phyloP scores from a whole-genome alignment of 2,329 filamentous ascomycete genomes.

The Epichloe glyceriae region DNA sequence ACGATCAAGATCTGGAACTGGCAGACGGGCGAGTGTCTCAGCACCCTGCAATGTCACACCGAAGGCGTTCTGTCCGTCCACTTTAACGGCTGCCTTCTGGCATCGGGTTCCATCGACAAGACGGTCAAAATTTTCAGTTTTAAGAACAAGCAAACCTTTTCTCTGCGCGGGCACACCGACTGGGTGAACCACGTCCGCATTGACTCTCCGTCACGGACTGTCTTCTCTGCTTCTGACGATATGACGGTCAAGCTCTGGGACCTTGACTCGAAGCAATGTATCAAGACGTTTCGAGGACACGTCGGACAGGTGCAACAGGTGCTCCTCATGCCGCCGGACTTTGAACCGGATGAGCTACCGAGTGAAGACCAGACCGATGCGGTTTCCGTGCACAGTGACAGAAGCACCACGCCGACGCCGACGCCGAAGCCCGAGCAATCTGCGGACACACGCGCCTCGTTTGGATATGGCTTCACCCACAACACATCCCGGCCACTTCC shows the following conservation, averaged over 20 bases:
- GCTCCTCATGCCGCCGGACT: constrained; percentile 69
- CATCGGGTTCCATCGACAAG: constrained; percentile 79
- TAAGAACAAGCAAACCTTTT: constrained; percentile 65
- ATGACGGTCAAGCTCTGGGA: constrained; percentile 89
- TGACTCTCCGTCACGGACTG: constrained; percentile 66
- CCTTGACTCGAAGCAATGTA: constrained; percentile 67
- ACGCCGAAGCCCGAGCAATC: constrained; percentile 16
- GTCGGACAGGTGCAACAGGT: constrained; percentile 94
- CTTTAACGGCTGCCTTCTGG: constrained; percentile 72
- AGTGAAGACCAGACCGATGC: constrained; percentile 41
- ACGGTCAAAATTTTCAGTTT: constrained; percentile 92
- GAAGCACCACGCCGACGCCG: constrained; percentile 28
- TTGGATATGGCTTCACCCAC: constrained; percentile 49
- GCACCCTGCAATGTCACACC: constrained; percentile 65
- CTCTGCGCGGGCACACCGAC: constrained; percentile 72
- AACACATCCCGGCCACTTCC: constrained; percentile 55
- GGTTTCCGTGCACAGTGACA: constrained; percentile 34
- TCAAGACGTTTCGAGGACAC: constrained; percentile 71
- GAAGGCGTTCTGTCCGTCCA: constrained; percentile 79
- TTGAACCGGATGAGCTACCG: constrained; percentile 64
- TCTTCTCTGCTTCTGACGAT: constrained; percentile 91
- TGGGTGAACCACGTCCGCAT: constrained; percentile 96
- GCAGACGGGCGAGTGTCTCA: constrained; percentile 77
- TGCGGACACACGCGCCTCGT: constrained; percentile 37
- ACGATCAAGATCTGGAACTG: constrained; percentile 95